Conservation (phyloP, 495 filamentous ascomycete genomes). For the Hypoxylon rickii region DNA sequence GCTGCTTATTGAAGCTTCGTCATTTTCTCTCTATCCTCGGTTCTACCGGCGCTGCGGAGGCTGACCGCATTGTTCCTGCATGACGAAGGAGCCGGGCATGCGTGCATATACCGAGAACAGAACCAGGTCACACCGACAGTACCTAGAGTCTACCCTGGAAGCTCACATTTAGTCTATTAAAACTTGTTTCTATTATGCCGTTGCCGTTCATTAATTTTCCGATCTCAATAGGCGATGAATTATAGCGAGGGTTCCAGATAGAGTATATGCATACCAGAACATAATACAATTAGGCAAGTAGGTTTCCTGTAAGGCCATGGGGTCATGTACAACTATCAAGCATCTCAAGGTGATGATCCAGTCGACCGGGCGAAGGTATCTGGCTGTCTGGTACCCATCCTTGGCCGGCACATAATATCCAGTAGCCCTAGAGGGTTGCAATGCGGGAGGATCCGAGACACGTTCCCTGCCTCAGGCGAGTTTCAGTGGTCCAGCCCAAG, state of each 20-base stretch:
- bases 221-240: slow-evolving; percentile 5
- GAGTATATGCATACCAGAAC: background rate
- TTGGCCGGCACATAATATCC: no score
- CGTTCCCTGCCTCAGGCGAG: slow-evolving; percentile 31
- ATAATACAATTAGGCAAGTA: background rate
- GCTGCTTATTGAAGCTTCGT: no score
- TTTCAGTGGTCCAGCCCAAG: slow-evolving; percentile 30
- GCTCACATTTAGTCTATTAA: background rate
- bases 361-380: no score
- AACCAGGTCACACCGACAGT: background rate
- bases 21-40: no score
- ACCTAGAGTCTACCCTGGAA: slow-evolving; percentile 2
- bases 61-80: slow-evolving; percentile 32
- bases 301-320: no score
- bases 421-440: background rate
- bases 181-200: background rate
- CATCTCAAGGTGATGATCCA: no score
- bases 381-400: no score
- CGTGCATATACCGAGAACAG: slow-evolving; percentile 2
- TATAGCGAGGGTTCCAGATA: background rate
- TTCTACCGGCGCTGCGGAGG: no score
- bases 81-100: slow-evolving; percentile 4
- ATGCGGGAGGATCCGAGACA: slow-evolving; percentile 29
- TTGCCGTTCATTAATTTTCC: slow-evolving; percentile 16
- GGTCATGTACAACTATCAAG: no score